A percentile compares a stretch with the other conserved stretches of the same genome.
Conservation (phyloP, 2,329 filamentous ascomycete species). For the Ilyonectria sp. region DNA sequence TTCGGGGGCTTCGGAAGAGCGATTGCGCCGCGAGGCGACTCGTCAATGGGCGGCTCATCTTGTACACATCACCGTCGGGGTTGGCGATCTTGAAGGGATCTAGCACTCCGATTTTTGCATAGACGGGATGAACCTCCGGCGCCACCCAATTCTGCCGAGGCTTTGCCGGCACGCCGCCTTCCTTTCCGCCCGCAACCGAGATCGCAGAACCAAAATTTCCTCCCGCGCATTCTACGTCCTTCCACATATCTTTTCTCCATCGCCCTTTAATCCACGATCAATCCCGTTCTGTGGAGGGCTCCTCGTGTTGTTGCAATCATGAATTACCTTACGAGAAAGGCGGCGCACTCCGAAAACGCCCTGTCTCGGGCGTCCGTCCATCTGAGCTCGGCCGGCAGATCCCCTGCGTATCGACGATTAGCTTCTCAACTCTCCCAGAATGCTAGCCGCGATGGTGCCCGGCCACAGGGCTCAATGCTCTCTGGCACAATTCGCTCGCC, state of each 20-base stretch:
- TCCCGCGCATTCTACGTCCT: conserved; percentile 49
- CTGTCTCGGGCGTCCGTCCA: conserved; percentile 60
- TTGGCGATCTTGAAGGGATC: conserved; percentile 34
- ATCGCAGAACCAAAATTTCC: conserved; percentile 59
- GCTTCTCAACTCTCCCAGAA: conserved; percentile 53
- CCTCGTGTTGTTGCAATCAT: conserved; percentile 54
- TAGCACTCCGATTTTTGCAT: conserved; percentile 47
- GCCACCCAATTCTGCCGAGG: conserved; percentile 45
- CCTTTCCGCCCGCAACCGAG: conserved; percentile 53
- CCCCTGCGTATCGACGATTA: conserved; percentile 66
- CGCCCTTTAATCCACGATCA: conserved; percentile 45
- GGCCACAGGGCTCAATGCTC: conserved; percentile 46
- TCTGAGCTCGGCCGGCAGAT: conserved; percentile 58
- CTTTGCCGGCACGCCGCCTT: conserved; percentile 55
- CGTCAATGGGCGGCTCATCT: conserved; percentile 62
- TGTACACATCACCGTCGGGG: conserved; percentile 48
- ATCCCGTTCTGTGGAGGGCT: conserved; percentile 49
- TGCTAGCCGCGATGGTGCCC: conserved; percentile 46
- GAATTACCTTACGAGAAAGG: conserved; percentile 64
- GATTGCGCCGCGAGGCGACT: conserved; percentile 61
- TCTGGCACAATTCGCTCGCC: conserved; percentile 52
- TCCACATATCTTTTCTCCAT: conserved; percentile 47
- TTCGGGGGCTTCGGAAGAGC: conserved; percentile 49
- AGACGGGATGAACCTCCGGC: conserved; percentile 13
- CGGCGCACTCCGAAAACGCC: conserved; percentile 57